These are phyloP conservation scores for Kuraishia floccosa DNA, from an alignment of 805 yeast species.

Conservation along the genomic window DNA sequence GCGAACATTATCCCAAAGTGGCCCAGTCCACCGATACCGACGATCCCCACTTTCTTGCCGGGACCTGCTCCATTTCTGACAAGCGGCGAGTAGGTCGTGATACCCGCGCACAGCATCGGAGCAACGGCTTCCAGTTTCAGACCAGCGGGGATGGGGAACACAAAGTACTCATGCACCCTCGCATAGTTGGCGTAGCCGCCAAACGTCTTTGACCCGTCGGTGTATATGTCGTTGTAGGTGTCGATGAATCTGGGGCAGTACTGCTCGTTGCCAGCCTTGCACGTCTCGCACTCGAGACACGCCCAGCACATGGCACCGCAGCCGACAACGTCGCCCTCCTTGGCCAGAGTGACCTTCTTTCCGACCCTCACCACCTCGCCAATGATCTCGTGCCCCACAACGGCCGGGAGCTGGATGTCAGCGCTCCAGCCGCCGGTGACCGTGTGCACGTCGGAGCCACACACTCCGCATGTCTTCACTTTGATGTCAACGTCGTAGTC, in stretches of 20 bases:
- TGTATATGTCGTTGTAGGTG: constrained; percentile 21
- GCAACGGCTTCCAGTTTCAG: constrained; percentile 46
- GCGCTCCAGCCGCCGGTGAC: constrained; percentile 37
- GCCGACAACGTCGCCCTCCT: constrained; percentile 70
- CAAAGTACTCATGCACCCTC: constrained; percentile 52
- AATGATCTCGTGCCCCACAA: constrained; percentile 55
- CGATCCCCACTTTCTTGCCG: constrained; percentile 40
- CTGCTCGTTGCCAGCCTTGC: constrained; percentile 38
- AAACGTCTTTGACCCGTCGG: constrained; percentile 21
- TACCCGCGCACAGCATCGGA: constrained; percentile 70
- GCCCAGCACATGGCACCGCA: constrained; percentile 61
- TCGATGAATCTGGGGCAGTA: constrained; percentile 24
- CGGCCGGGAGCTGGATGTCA: constrained; percentile 14
- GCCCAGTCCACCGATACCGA: constrained; percentile 62
- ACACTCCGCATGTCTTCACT: constrained; percentile 43
- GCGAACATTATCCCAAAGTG: constrained; percentile 53
- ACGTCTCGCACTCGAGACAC: constrained; percentile 53
- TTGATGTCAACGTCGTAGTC: constrained; percentile 19
- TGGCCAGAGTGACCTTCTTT: constrained; percentile 32
- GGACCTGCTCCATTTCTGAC: constrained; percentile 26
- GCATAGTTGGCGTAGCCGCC: constrained; percentile 63
- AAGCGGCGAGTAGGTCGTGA: constrained; percentile 62
- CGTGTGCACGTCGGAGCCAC: constrained; percentile 51
- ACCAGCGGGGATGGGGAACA: constrained; percentile 48
- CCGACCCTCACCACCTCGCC: constrained; percentile 55